Conservation (phyloP, 2,329 filamentous ascomycete species). For the Pseudogymnoascus sp. region DNA sequence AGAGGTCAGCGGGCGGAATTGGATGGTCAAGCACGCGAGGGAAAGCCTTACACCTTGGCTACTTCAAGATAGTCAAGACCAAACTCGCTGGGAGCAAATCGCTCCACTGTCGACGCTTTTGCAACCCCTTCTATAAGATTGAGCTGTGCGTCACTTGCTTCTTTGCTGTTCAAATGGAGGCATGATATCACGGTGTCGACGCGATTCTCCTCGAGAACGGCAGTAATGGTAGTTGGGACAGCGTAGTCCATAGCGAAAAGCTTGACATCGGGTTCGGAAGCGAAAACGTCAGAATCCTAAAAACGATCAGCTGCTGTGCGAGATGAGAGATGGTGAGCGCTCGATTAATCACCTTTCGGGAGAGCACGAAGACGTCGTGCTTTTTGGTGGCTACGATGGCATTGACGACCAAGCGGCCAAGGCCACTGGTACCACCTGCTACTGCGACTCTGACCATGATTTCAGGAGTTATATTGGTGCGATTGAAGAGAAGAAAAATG, state of each 20-base stretch:
- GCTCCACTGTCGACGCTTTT: conserved; percentile 23
- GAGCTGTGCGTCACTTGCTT: conserved; percentile 28
- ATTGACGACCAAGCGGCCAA: conserved; percentile 23
- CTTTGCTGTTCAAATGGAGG: conserved; percentile 27
- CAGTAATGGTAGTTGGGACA: conserved; percentile 1
- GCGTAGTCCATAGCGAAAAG: conserved; percentile 12
- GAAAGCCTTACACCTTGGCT: neutral
- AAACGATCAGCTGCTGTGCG: neutral
- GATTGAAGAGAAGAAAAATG: neutral
- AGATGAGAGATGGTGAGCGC: no score
- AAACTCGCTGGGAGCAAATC: conserved; percentile 34
- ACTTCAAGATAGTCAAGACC: conserved; percentile 29
- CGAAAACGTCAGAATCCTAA: conserved; percentile 1
- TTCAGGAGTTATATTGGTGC: neutral
- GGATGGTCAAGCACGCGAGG: neutral
- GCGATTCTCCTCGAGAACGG: conserved; percentile 14
- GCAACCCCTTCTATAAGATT: conserved; percentile 30
- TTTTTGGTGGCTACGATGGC: conserved; percentile 23
- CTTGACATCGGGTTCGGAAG: conserved; percentile 7
- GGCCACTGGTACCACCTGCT: conserved; percentile 24
- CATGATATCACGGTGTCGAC: conserved; percentile 30
- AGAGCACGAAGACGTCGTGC: conserved; percentile 25
- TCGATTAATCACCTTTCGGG: conserved; percentile 21
- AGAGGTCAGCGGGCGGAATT: neutral
- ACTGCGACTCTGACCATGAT: conserved; percentile 26